Conservation (phyloP, 2,329 filamentous ascomycete genomes). For the Aspergillus pseudotamarii region DNA sequence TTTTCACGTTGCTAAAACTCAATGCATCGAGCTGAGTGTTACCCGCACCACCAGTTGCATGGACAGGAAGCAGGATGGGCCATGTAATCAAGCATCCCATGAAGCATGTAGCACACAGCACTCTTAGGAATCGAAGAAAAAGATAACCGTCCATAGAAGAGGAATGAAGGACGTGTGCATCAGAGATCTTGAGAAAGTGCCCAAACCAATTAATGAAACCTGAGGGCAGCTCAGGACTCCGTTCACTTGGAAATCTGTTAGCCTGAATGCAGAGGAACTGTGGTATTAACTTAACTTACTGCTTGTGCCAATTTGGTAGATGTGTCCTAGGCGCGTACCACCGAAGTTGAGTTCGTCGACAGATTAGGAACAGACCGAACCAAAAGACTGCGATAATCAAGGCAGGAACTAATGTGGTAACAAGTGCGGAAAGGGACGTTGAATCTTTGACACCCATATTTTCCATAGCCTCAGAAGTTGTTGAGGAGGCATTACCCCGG, state of each 20-base stretch:
- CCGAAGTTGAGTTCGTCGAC: slow-evolving; percentile 48
- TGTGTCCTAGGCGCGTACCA: slow-evolving; percentile 51
- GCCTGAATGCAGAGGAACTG: not conserved
- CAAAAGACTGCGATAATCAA: slow-evolving; percentile 48
- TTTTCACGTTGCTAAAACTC: slow-evolving; percentile 74
- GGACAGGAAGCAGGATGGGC: slow-evolving; percentile 85
- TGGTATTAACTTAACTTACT: slow-evolving; percentile 29
- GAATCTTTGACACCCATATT: slow-evolving; percentile 39
- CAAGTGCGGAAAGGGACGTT: slow-evolving; percentile 53
- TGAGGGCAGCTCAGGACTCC: slow-evolving; percentile 50
- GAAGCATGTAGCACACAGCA: slow-evolving; percentile 75
- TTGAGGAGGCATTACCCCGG: slow-evolving; percentile 42
- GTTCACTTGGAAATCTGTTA: slow-evolving; percentile 37
- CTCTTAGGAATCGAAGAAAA: slow-evolving; percentile 83
- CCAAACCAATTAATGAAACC: slow-evolving; percentile 59
- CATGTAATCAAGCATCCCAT: slow-evolving; percentile 82
- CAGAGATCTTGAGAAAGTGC: slow-evolving; percentile 59
- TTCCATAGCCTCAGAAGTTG: slow-evolving; percentile 33
- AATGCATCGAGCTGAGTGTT: slow-evolving; percentile 73
- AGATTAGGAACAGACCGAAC: slow-evolving; percentile 50
- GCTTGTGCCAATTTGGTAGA: slow-evolving; percentile 44
- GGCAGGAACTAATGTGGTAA: slow-evolving; percentile 53
- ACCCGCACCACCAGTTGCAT: slow-evolving; percentile 75
- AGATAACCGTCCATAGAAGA: slow-evolving; percentile 91
- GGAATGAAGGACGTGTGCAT: slow-evolving; percentile 83